Conservation (phyloP, 2,329 filamentous ascomycete species). For the Curvularia spicifera region DNA sequence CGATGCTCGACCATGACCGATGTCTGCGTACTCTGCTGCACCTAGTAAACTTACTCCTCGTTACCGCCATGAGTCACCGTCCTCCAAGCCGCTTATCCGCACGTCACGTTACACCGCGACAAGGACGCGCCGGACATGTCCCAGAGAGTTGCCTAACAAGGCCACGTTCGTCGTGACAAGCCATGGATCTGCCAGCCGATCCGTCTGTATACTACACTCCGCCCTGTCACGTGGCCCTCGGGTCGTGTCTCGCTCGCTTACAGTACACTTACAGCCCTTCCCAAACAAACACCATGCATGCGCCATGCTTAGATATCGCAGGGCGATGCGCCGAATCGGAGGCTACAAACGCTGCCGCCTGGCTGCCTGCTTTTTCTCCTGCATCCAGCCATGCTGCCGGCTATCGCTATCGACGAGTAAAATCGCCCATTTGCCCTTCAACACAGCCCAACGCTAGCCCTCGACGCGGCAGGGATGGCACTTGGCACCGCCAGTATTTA, state of each 20-base stretch:
- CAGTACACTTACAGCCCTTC: background rate
- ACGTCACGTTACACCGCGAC: slow-evolving; percentile 25
- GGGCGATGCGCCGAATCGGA: slow-evolving; percentile 29
- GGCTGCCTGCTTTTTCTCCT: slow-evolving; percentile 26
- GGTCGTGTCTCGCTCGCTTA: slow-evolving; percentile 17
- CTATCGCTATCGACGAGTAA: slow-evolving; percentile 40
- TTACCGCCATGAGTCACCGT: slow-evolving; percentile 16
- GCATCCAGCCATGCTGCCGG: slow-evolving; percentile 24
- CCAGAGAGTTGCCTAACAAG: slow-evolving; percentile 1
- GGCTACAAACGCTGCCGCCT: slow-evolving; percentile 25
- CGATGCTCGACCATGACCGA: slow-evolving; percentile 5
- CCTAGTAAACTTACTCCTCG: background rate
- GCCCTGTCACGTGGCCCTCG: slow-evolving; percentile 23
- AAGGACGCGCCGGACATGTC: slow-evolving; percentile 15
- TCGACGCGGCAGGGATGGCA: slow-evolving; percentile 35
- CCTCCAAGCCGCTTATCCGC: background rate
- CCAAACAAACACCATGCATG: slow-evolving; percentile 9
- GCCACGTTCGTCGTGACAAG: background rate
- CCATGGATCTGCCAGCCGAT: slow-evolving; percentile 1
- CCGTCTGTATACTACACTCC: no score
- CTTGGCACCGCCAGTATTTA: slow-evolving; percentile 43
- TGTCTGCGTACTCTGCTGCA: background rate
- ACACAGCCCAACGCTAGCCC: slow-evolving; percentile 41
- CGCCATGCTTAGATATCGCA: slow-evolving; percentile 27
- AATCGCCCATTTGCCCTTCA: slow-evolving; percentile 16